Evolutionary conservation across 1,284 basidiomycete species (phyloP).

Genomic region (Austroboletus rostrupii): DNA sequence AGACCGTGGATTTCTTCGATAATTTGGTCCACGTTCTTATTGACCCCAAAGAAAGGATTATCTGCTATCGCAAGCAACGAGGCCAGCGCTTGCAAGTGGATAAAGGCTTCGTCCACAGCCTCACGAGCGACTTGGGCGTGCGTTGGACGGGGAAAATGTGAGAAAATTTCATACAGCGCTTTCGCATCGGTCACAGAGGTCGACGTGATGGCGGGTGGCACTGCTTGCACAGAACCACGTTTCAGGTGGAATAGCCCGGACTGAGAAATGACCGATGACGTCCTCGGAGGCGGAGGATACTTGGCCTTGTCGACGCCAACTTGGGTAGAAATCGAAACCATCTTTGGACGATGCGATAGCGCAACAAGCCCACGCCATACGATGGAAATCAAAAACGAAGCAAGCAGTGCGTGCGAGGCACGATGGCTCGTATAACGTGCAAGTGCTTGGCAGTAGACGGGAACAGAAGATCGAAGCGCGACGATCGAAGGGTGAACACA

Average conservation of each 20-base stretch:
- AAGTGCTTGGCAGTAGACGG: conserved; percentile 56
- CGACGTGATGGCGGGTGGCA: conserved; percentile 47
- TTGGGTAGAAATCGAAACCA: conserved; percentile 31
- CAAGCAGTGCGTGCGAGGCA: conserved; percentile 54
- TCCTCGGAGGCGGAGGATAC: conserved; percentile 35
- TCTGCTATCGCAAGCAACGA: conserved; percentile 51
- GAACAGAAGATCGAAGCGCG: conserved; percentile 53
- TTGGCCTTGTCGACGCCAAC: conserved; percentile 36
- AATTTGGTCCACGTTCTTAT: conserved; percentile 26
- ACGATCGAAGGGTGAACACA: conserved; percentile 56
- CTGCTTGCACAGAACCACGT: conserved; percentile 62
- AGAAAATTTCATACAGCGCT: conserved; percentile 55
- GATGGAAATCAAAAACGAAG: conserved; percentile 65
- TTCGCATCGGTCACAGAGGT: conserved; percentile 54
- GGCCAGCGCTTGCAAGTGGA: conserved; percentile 53
- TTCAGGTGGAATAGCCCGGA: conserved; percentile 61
- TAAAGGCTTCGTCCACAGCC: conserved; percentile 73
- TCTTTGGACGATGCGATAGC: conserved; percentile 52
- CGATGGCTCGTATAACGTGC: conserved; percentile 51
- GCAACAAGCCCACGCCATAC: conserved; percentile 71
- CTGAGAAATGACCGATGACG: conserved; percentile 57
- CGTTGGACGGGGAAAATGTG: conserved; percentile 56
- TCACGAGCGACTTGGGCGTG: conserved; percentile 58
- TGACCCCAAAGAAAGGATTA: conserved; percentile 24
- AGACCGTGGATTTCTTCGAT: conserved; percentile 45